Evolutionary conservation across 139 green algal genomes (phyloP).

Genomic region (Chlorella sp.): DNA sequence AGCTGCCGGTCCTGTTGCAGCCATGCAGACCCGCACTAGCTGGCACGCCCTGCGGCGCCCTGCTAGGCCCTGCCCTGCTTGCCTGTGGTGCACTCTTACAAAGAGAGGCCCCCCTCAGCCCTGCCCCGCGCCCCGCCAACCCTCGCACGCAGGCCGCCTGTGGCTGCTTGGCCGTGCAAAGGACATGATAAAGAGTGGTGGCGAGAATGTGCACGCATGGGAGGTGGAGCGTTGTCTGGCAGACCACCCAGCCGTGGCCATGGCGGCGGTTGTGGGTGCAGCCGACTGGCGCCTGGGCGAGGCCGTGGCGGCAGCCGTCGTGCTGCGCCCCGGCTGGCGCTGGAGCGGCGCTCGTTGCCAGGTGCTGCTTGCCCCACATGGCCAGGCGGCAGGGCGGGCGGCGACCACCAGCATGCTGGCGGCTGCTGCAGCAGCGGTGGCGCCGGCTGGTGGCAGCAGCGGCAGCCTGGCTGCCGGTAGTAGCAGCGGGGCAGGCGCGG

Average conservation of each 20-base stretch:
- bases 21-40: no score
- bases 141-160: conserved; percentile 54
- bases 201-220: conserved; percentile 89
- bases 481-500: no score
- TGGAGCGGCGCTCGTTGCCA: conserved; percentile 37
- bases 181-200: conserved; percentile 90
- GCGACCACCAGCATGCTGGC: not conserved
- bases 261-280: conserved; percentile 82
- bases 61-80: no score
- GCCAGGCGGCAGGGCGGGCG: not conserved
- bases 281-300: conserved; percentile 81
- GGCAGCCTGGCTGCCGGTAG: no score
- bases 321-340: conserved; percentile 60
- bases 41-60: no score
- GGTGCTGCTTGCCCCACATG: not conserved
- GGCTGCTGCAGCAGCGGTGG: conserved; percentile 8
- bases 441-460: not conserved
- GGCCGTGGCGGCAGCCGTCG: conserved; percentile 66
- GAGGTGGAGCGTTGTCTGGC: conserved; percentile 62
- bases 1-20: no score
- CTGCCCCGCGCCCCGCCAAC: no score
- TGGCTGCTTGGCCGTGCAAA: conserved; percentile 87
- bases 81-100: not conserved
- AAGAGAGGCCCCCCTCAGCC: not conserved
- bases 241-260: conserved; percentile 61